phyloP scores from a whole-genome alignment of 2,329 filamentous ascomycete genomes.

The Neofusicoccum ribis region DNA sequence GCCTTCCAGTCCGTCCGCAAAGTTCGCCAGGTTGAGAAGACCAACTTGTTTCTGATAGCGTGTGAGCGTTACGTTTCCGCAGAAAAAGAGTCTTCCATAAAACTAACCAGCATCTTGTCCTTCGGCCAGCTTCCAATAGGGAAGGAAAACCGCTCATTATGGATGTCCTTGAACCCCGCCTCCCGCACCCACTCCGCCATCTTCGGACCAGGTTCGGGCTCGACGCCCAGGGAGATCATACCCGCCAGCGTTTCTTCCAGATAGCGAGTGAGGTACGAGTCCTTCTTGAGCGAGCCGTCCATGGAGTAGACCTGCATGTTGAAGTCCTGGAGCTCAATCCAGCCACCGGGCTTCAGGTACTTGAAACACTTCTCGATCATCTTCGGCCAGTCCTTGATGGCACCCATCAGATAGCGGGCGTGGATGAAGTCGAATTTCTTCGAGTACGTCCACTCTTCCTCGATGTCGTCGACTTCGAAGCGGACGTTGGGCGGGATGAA shows the following conservation, averaged over 20 bases:
- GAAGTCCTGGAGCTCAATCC: slow-evolving; percentile 31
- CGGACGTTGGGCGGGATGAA: slow-evolving; percentile 49
- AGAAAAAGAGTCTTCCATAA: no score
- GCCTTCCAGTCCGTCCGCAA: slow-evolving; percentile 26
- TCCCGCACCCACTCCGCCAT: slow-evolving; percentile 46
- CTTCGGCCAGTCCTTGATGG: slow-evolving; percentile 27
- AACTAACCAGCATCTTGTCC: slow-evolving; percentile 43
- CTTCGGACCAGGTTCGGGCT: slow-evolving; percentile 36
- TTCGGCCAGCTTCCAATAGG: slow-evolving; percentile 28
- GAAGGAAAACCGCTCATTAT: slow-evolving; percentile 44
- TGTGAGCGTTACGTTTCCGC: neutral
- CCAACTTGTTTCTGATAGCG: neutral
- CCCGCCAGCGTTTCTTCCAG: slow-evolving; percentile 27
- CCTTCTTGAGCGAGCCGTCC: slow-evolving; percentile 25
- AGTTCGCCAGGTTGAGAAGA: neutral
- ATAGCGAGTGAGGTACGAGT: slow-evolving; percentile 24
- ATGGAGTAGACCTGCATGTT: slow-evolving; percentile 27
- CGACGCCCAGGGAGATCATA: slow-evolving; percentile 37
- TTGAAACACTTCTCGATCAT: slow-evolving; percentile 26
- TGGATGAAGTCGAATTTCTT: slow-evolving; percentile 30
- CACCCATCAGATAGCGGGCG: slow-evolving; percentile 25
- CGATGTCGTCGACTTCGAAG: slow-evolving; percentile 54
- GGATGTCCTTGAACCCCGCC: slow-evolving; percentile 56
- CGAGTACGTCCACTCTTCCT: slow-evolving; percentile 32
- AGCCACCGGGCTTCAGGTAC: slow-evolving; percentile 29